phyloP scores from a whole-genome alignment of 352 stramenopile genomes.

The Globisporangium okanoganense region DNA sequence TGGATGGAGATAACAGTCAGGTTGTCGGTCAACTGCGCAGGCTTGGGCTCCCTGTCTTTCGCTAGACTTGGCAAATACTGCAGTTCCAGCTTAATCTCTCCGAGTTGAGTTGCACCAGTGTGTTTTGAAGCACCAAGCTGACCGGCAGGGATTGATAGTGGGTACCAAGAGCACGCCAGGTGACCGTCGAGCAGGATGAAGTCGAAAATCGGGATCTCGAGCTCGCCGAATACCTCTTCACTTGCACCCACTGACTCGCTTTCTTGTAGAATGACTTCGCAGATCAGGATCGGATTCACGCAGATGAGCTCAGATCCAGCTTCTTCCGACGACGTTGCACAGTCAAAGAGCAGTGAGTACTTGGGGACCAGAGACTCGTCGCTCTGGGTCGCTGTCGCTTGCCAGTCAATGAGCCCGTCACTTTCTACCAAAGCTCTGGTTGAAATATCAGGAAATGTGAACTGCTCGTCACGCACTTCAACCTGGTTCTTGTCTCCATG shows the following conservation, averaged over 20 bases:
- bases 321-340: not conserved
- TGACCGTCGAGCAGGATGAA: slow-evolving; percentile 44
- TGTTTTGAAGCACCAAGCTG: not conserved
- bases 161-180: slow-evolving; percentile 31
- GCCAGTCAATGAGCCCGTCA: slow-evolving; percentile 13
- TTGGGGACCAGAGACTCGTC: not conserved
- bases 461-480: not conserved
- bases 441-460: slow-evolving; percentile 2
- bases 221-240: slow-evolving; percentile 13
- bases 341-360: slow-evolving; percentile 11
- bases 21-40: not conserved
- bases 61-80: slow-evolving; percentile 31
- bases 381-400: not conserved
- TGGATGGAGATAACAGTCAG: slow-evolving; percentile 5
- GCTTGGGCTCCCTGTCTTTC: not conserved
- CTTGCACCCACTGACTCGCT: not conserved
- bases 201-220: slow-evolving; percentile 45
- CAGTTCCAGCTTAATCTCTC: slow-evolving; percentile 32
- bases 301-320: not conserved
- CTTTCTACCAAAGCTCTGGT: slow-evolving; percentile 1
- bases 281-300: slow-evolving; percentile 27
- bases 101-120: slow-evolving; percentile 1
- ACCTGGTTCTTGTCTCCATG: not conserved
- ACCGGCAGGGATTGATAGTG: not conserved
- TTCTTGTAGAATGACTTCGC: slow-evolving; percentile 19